Percentiles rank a stretch among this genome's conserved stretches.
Evolutionary conservation across 2,329 filamentous ascomycete genomes (phyloP).

Genomic region (Ophiosphaerella herpotricha): DNA sequence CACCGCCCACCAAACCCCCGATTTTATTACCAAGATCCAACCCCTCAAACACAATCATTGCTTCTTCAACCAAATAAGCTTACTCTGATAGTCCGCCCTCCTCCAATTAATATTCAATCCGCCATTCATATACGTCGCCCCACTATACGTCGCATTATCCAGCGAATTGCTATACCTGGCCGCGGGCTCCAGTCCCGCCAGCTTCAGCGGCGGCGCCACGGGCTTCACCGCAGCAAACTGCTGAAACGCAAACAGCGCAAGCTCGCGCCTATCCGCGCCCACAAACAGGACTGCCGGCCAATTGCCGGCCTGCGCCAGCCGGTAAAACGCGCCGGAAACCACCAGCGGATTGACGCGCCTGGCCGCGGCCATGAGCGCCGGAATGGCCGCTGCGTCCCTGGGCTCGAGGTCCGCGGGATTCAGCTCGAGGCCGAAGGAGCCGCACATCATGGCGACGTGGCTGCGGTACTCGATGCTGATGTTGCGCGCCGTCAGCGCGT

Average conservation of each 20-base stretch:
- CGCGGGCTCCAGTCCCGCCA: slow-evolving; percentile 61
- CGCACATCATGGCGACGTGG: slow-evolving; percentile 71
- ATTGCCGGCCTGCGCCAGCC: slow-evolving; percentile 62
- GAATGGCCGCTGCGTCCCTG: slow-evolving; percentile 60
- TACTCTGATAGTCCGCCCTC: slow-evolving; percentile 60
- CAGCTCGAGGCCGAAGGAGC: slow-evolving; percentile 68
- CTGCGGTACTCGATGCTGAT: slow-evolving; percentile 64
- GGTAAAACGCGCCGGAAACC: slow-evolving; percentile 63
- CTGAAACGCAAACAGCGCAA: slow-evolving; percentile 66
- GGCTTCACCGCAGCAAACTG: slow-evolving; percentile 59
- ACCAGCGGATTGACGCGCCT: slow-evolving; percentile 64
- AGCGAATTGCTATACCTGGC: slow-evolving; percentile 59
- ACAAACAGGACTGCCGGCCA: slow-evolving; percentile 67
- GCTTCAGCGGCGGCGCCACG: slow-evolving; percentile 56
- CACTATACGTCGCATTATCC: slow-evolving; percentile 59
- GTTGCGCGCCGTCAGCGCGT: slow-evolving; percentile 60
- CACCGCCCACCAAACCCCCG: too few species aligned
- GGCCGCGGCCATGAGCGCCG: slow-evolving; percentile 58
- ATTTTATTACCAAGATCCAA: too few species aligned
- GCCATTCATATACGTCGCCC: slow-evolving; percentile 65
- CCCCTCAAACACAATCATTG: neutral
- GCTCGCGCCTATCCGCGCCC: slow-evolving; percentile 55
- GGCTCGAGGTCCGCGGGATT: slow-evolving; percentile 58
- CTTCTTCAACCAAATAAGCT: slow-evolving; percentile 60
- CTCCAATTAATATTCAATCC: slow-evolving; percentile 61